Evolutionary conservation across 2,329 filamentous ascomycete genomes (phyloP).

Genomic region (Fusarium penzigii): DNA sequence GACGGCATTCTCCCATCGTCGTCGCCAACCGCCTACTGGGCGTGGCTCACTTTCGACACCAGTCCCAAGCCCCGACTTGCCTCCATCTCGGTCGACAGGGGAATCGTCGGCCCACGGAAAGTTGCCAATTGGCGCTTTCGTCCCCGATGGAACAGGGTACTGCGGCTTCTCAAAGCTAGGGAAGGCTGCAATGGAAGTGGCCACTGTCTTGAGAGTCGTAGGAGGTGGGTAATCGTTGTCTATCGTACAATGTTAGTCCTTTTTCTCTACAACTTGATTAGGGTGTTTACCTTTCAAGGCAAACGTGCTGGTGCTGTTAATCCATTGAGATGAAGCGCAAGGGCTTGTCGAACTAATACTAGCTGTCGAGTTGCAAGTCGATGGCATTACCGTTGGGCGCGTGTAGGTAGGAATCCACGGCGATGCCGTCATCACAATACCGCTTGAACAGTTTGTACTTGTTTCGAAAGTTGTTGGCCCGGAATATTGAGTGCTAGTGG

Average conservation of each 20-base stretch:
- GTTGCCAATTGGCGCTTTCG: constrained; percentile 21
- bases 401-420: constrained; percentile 11
- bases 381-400: constrained; percentile 11
- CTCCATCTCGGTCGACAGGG: constrained; percentile 38
- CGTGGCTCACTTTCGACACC: constrained; percentile 16
- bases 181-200: constrained; percentile 5
- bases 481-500: constrained; percentile 10
- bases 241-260: constrained; percentile 7
- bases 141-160: constrained; percentile 22
- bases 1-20: constrained; percentile 17
- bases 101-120: constrained; percentile 40
- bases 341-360: constrained; percentile 10
- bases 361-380: constrained; percentile 27
- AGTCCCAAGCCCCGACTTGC: constrained; percentile 28
- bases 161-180: constrained; percentile 6
- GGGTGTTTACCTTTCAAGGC: constrained; percentile 15
- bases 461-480: constrained; percentile 1
- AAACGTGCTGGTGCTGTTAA: constrained; percentile 14
- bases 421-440: background rate
- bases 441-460: constrained; percentile 15
- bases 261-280: background rate
- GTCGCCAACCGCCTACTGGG: constrained; percentile 8
- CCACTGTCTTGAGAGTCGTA: constrained; percentile 26
- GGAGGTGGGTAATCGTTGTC: constrained; percentile 7
- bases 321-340: constrained; percentile 18